Percentiles rank a stretch among this genome's conserved stretches.
phyloP scores from a whole-genome alignment of 169 alveolate species.

The Plasmodium cynomolgi region DNA sequence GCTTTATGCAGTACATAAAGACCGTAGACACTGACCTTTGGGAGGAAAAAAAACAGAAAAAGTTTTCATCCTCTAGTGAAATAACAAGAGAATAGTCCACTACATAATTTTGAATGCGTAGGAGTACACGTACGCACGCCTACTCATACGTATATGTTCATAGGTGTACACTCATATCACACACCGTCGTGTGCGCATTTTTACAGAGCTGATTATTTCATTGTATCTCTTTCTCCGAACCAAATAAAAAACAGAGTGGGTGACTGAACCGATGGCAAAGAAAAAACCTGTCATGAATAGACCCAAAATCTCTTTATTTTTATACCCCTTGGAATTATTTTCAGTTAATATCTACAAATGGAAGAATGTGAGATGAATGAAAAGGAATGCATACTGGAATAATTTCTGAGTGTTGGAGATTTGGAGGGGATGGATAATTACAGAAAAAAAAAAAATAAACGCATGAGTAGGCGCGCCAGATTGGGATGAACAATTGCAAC shows the following conservation, averaged over 20 bases:
- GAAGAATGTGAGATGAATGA: not conserved
- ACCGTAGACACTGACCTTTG: slow-evolving; percentile 66
- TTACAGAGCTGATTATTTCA: not conserved
- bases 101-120: not conserved
- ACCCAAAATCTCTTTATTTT: slow-evolving; percentile 53
- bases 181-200: not conserved
- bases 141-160: not conserved
- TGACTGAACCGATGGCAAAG: slow-evolving; percentile 62
- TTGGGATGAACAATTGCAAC: not conserved
- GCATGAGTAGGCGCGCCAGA: not conserved
- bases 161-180: not conserved
- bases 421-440: not conserved
- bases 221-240: slow-evolving; percentile 13
- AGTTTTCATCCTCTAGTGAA: not conserved
- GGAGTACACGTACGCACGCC: not conserved
- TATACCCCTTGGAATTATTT: slow-evolving; percentile 44
- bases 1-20: slow-evolving; percentile 52
- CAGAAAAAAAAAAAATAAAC: slow-evolving; percentile 2
- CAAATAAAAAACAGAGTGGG: slow-evolving; percentile 63
- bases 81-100: not conserved
- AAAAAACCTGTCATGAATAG: slow-evolving; percentile 69
- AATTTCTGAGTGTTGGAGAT: not conserved
- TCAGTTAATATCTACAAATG: slow-evolving; percentile 69
- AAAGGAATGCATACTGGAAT: not conserved
- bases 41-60: slow-evolving; percentile 1